These are phyloP conservation scores for Mariannaea sp. DNA, from an alignment of 2,329 filamentous ascomycete genomes.

Conservation along the genomic window DNA sequence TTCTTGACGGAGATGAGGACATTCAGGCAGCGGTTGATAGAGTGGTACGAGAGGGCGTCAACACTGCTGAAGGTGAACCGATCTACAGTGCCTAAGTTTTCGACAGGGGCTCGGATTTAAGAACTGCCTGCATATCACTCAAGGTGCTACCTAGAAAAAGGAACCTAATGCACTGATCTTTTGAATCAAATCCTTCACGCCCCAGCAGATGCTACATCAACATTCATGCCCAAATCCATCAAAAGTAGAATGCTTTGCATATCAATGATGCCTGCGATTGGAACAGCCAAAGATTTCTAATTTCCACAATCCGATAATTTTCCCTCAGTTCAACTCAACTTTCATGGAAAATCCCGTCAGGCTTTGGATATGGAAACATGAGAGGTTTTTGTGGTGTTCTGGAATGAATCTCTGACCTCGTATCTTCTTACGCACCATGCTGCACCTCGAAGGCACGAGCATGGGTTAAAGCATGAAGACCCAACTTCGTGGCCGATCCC, in stretches of 20 bases:
- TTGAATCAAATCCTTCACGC: not conserved
- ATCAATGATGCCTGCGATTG: not conserved
- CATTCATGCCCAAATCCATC: not conserved
- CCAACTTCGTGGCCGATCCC: not conserved
- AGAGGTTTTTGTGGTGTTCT: no score
- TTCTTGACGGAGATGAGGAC: slow-evolving; percentile 58
- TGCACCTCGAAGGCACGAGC: not conserved
- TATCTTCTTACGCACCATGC: not conserved
- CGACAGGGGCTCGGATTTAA: slow-evolving; percentile 14
- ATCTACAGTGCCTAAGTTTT: slow-evolving; percentile 37
- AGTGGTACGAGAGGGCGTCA: slow-evolving; percentile 54
- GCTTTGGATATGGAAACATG: no score
- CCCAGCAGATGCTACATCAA: not conserved
- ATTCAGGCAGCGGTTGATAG: slow-evolving; percentile 53
- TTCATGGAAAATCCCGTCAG: no score
- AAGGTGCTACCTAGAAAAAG: not conserved
- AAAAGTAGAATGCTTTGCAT: not conserved
- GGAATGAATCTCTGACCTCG: no score
- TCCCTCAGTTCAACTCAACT: no score
- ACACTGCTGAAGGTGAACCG: slow-evolving; percentile 58
- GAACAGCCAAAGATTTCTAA: not conserved
- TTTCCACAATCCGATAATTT: not conserved
- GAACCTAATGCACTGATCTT: slow-evolving; percentile 2
- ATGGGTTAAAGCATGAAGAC: not conserved
- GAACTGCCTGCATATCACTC: not conserved